Conservation (phyloP, 495 filamentous ascomycete genomes). For the Penicillium lividum region DNA sequence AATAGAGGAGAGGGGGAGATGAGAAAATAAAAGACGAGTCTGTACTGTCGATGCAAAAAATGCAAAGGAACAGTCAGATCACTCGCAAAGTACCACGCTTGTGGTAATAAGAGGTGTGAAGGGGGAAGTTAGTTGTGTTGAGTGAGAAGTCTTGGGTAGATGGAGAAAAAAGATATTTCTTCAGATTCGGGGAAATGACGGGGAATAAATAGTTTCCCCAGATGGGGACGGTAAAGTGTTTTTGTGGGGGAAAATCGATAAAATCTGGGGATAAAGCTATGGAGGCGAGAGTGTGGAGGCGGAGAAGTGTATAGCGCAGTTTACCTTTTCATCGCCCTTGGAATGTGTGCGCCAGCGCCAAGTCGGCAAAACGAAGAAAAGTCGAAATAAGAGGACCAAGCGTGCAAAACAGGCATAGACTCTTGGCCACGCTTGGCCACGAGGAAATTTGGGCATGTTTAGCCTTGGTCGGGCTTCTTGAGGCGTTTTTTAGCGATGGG, state of each 20-base stretch:
- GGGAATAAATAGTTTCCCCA: conserved; percentile 30
- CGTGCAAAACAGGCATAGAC: conserved; percentile 5
- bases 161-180: conserved; percentile 10
- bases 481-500: conserved; percentile 4
- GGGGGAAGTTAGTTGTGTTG: not conserved
- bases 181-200: conserved; percentile 10
- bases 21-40: not conserved
- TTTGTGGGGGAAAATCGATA: conserved; percentile 14
- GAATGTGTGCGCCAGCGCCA: not conserved
- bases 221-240: conserved; percentile 15
- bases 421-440: conserved; percentile 13
- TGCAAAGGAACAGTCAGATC: conserved; percentile 11
- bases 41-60: conserved; percentile 13
- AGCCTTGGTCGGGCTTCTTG: not conserved
- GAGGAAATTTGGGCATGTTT: conserved; percentile 7
- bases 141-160: conserved; percentile 2
- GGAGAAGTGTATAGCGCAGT: conserved; percentile 32
- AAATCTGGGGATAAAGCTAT: conserved; percentile 23
- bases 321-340: conserved; percentile 6
- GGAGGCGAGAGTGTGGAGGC: conserved; percentile 23
- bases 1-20: not conserved
- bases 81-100: conserved; percentile 3
- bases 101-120: conserved; percentile 7
- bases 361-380: conserved; percentile 25
- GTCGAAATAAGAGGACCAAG: conserved; percentile 9